Percentiles rank a stretch among this genome's conserved stretches.
Conservation (phyloP, 176 grass and related monocot genomes). For the Chloris gayana region DNA sequence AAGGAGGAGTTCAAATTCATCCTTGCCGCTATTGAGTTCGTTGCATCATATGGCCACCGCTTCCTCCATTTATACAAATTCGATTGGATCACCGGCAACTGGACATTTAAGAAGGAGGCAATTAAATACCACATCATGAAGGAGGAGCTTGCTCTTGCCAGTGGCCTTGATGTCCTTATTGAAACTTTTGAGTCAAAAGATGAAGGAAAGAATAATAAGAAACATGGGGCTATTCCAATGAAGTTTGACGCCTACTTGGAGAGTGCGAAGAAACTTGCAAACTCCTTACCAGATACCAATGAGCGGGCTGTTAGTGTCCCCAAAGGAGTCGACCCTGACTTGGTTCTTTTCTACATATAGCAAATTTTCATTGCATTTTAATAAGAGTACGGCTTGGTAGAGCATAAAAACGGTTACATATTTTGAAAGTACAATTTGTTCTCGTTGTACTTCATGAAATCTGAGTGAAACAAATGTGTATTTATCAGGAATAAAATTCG, state of each 20-base stretch:
- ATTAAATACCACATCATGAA: slow-evolving; percentile 49
- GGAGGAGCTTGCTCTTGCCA: slow-evolving; percentile 26
- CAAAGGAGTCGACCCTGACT: slow-evolving; percentile 48
- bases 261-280: slow-evolving; percentile 42
- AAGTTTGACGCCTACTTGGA: slow-evolving; percentile 56
- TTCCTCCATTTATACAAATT: slow-evolving; percentile 64
- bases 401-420: background rate
- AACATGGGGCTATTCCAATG: background rate
- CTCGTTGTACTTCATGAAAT: background rate
- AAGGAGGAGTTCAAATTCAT: slow-evolving; percentile 70
- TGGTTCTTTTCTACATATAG: slow-evolving; percentile 59
- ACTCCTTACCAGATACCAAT: slow-evolving; percentile 42
- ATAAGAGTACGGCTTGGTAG: background rate
- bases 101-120: slow-evolving; percentile 55
- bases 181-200: background rate
- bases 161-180: background rate
- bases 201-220: slow-evolving; percentile 11
- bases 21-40: slow-evolving; percentile 53
- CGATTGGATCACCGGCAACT: slow-evolving; percentile 63
- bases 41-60: slow-evolving; percentile 56
- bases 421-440: background rate
- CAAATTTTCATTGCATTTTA: background rate
- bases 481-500: background rate
- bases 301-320: slow-evolving; percentile 32
- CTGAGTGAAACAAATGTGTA: background rate